Evolutionary conservation across 495 filamentous ascomycete species (phyloP), one percentile per base, ranked within the genome.

Genomic region (Tuber umbilicatum): DNA sequence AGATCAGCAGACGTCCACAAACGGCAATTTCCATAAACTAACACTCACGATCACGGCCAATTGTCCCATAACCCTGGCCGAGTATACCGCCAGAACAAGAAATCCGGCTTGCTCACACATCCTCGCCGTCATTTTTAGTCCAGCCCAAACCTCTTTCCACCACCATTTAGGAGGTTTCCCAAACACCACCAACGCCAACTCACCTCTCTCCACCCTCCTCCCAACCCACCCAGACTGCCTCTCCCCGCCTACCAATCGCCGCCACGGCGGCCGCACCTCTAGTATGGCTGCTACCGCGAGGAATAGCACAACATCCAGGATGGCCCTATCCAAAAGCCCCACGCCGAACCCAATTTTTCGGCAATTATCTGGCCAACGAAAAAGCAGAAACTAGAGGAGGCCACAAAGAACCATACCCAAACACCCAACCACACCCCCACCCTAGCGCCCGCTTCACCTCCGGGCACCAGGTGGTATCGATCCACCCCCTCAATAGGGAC

Each of bases 341-440:
- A 93, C 14, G 87, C 86, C 12, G 90, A 90, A 74, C 86, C 84
- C 31, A 88, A 79, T 16, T 70, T 76, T 71, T 89, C 87, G 76
- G 93, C 90, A 78, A 92, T 88, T 42, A 85, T 76, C 40, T 90
- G 89, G 17, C 91, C 92, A 73, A 91, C 84, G 45, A 91, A 75
- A 76, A 92, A 93, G 16, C 92, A 92, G 41, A 91, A 75, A 4
- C 89, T 88, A 64, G 92, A 83, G 41, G 88, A 90, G 14, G 90
- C 90, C 71, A 89, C 89, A 75, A 86, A 90, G 78, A 89, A 90
- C 88, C 90, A 93, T 5, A 89, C 88, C 90, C 91, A 93, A 40
- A 93, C 84, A 5, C 92, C 91, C 47, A 94, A 85, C 91, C 92
- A 94, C 23, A 91, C 82, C 5, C 91, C 91, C 83, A 92, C 89